Base-by-base conservation (phyloP, 1,284 basidiomycete species). In the Sparassis latifolia region DNA sequence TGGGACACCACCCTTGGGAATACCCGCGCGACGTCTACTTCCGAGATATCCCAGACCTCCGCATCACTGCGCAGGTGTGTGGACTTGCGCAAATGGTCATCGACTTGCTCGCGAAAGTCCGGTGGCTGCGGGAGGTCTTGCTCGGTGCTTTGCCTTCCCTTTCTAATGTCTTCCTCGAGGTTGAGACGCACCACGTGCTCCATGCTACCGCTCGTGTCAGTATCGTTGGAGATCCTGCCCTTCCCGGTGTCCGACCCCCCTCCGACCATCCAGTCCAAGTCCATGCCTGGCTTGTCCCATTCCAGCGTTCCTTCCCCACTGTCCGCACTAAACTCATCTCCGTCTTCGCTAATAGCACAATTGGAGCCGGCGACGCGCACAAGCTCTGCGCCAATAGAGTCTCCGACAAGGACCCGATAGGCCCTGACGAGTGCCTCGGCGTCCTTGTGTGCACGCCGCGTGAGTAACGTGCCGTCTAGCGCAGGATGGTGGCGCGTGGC, bases 1-100 rank as follows among this genome's bases (percentile, higher is more conserved):
- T 89, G 86, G 5, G 82, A 82, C 32, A 89, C 74, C 0, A 83
- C 78, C 33, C 85, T 70, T 33, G 84, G 84, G 55, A 85, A 77
- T 28, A 87, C 77, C 51, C 81, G 74, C 49, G 82, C 84, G 54
- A 87, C 72, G 58, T 89, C 83, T 52, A 82, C 82, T 61, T 87
- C 84, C 5, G 81, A 80, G 2, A 86, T 77, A 52, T 86, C 82
- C 57, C 85, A 64, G 43, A 73, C 66, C 38, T 62, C 58, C 10
- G 52, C 56, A 37, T 12, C 35, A 37, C 35, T 12, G 6, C 35
- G 35, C 44, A 52, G 27, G n/a, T 29, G 5, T 9, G 56, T 38
- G 47, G 38, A 29, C 44, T 42, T 31, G 37, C 20, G 20, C 20
- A 20, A 20, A 20, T 20, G 20, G 20, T 20, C 20, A 20, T 20